Base-by-base conservation (phyloP, 225 moss, liverwort and hornwort species). In the Thuidium tamariscinum region DNA sequence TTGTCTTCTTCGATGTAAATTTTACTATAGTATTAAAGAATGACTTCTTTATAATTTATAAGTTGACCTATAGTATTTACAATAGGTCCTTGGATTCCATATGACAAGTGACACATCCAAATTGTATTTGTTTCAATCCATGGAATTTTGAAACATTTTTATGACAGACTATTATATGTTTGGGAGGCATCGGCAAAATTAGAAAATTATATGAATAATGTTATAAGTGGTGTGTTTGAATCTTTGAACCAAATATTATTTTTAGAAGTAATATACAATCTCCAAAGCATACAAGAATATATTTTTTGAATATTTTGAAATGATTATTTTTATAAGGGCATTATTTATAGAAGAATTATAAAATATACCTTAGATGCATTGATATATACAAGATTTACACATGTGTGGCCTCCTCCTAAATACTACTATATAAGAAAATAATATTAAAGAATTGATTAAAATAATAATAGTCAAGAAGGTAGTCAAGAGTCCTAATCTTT, bases 401-500 rank as follows among this genome's bases (percentile, higher is more conserved):
- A 2, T 71, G 17, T 44, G 29, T 44, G 44, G 0, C 10, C 0
- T 16, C 16, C 1, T 16, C 0, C 0, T 16, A 71, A 9, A 44
- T 3, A 29, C 10, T 27, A 69, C 9, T 69, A 8, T 22, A 22
- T 23, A 3, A 2, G 15, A 69, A 41, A 21, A 14, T 8, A 69
- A 41, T 0, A 9, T 44, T 9, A 44, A 37, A 29, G 3, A 72
- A 17, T 72, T 17, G 17, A 10, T 44, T 18, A 2, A 14, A 6
- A 46, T 46, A 1, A 30, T 2, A 72, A 10, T 46, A 46, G 6
- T 10, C 0, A 72, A 0, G 1, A 46, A 18, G 2, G 4, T 46
- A 29, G 46, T 71, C 29, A 29, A 29, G 16, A 71, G 46, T 46
- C 9, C 6, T 46, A 71, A 72, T 46, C 16, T 2, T 72, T 17